Percentiles rank a stretch among this genome's conserved stretches.
These are phyloP conservation scores for Amyloporia xantha DNA, from an alignment of 768 basidiomycete genomes.

Conservation along the genomic window DNA sequence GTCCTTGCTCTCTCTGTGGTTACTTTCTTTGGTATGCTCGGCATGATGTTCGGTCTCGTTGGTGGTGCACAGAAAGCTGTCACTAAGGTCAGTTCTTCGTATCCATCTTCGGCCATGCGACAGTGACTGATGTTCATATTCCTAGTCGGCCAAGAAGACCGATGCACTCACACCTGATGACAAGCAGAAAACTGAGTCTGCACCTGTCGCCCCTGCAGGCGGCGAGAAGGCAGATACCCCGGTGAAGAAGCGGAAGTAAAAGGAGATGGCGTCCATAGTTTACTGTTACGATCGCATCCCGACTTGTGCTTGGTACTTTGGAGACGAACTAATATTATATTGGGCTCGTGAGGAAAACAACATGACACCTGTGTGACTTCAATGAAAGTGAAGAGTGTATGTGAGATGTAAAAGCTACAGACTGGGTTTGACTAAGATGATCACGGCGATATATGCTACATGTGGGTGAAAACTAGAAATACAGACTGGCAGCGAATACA, in stretches of 20 bases:
- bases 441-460: neutral
- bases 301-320: slow-evolving; percentile 11
- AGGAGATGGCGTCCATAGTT: slow-evolving; percentile 5
- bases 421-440: neutral
- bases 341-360: slow-evolving; percentile 16
- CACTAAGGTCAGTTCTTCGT: slow-evolving; percentile 45
- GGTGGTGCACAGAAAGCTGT: slow-evolving; percentile 67
- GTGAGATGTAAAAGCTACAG: neutral
- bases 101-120: neutral
- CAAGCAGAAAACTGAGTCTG: slow-evolving; percentile 56
- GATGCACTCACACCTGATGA: slow-evolving; percentile 58
- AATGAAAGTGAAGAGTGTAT: neutral
- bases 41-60: slow-evolving; percentile 70
- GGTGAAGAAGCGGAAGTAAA: slow-evolving; percentile 72
- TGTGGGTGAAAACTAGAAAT: slow-evolving; percentile 49
- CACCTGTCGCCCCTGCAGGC: slow-evolving; percentile 67
- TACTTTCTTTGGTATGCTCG: slow-evolving; percentile 82
- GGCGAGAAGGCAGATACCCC: slow-evolving; percentile 62
- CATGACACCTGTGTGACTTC: neutral
- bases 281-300: slow-evolving; percentile 9
- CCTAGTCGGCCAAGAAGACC: slow-evolving; percentile 70
- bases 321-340: slow-evolving; percentile 17
- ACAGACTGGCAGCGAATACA: slow-evolving; percentile 83
- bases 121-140: slow-evolving; percentile 3
- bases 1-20: slow-evolving; percentile 68